Conservation (phyloP, 139 green algal genomes). For the Yamagishiella unicocca region DNA sequence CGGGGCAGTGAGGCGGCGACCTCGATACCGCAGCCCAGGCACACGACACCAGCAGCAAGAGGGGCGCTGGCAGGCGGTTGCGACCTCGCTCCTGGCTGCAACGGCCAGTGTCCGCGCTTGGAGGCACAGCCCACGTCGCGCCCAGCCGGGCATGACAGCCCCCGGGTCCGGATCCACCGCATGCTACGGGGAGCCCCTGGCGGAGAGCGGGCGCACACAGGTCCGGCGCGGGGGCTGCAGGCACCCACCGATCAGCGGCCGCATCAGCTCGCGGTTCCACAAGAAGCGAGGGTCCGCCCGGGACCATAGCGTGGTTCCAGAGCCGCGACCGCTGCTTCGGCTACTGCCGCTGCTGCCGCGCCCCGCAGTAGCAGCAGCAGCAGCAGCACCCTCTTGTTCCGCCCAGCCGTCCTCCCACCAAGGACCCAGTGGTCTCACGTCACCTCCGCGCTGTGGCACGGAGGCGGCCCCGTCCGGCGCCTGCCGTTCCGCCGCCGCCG, state of each 20-base stretch:
- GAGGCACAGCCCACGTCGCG: too few species aligned
- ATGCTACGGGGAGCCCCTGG: background rate
- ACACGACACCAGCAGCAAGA: too few species aligned
- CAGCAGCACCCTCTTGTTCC: background rate
- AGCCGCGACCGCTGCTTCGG: too few species aligned
- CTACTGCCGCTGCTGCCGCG: too few species aligned
- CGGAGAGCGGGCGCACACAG: background rate
- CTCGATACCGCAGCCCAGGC: too few species aligned
- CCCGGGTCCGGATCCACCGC: background rate
- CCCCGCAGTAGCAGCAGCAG: too few species aligned
- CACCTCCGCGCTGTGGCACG: too few species aligned
- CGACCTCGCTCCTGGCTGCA: too few species aligned
- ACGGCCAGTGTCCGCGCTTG: too few species aligned
- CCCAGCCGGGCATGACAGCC: background rate
- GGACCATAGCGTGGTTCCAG: background rate
- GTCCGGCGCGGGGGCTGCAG: background rate
- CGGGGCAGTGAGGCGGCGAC: background rate
- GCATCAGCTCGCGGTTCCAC: conserved; percentile 18
- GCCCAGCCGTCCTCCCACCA: background rate
- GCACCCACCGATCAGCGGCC: conserved; percentile 4
- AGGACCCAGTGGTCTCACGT: background rate
- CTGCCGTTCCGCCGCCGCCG: background rate
- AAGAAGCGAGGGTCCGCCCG: conserved; percentile 16
- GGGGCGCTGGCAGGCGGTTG: too few species aligned
- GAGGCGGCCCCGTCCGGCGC: background rate